Conservation (phyloP, 2,329 filamentous ascomycete genomes). For the Lasiodiplodia sp. region DNA sequence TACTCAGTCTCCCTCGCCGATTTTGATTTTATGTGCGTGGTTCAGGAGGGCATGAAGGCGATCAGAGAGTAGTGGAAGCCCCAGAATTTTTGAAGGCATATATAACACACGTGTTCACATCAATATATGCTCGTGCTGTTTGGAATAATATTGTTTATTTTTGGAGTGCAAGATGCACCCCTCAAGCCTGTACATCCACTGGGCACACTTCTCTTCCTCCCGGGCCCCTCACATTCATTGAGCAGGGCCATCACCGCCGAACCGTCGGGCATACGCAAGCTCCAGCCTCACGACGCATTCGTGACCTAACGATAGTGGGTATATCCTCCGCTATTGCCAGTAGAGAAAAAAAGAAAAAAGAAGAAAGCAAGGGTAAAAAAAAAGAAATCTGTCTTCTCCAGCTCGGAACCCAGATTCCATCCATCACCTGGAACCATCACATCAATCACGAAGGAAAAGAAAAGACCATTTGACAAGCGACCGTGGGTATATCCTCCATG, state of each 20-base stretch:
- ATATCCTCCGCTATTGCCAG: constrained; percentile 8
- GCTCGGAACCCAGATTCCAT: no score
- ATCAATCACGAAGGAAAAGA: not conserved
- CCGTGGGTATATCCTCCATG: constrained; percentile 16
- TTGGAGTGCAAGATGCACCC: not conserved
- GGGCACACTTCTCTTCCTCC: not conserved
- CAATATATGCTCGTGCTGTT: not conserved
- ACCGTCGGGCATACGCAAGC: not conserved
- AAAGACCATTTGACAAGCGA: not conserved
- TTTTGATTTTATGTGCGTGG: no score
- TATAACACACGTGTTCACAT: not conserved
- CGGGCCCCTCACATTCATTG: not conserved
- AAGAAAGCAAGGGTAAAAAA: not conserved
- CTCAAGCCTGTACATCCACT: not conserved
- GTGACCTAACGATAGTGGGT: constrained; percentile 14
- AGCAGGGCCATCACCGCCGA: not conserved
- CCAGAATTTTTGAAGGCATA: not conserved
- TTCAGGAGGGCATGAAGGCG: no score
- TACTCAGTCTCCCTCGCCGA: no score
- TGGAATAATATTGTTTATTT: not conserved
- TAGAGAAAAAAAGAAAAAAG: not conserved
- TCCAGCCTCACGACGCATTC: not conserved
- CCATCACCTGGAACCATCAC: not conserved
- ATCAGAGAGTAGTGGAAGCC: no score
- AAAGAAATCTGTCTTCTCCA: not conserved